These are phyloP conservation scores for Cladosporium sp. DNA, from an alignment of 2,329 filamentous ascomycete genomes.

Conservation along the genomic window DNA sequence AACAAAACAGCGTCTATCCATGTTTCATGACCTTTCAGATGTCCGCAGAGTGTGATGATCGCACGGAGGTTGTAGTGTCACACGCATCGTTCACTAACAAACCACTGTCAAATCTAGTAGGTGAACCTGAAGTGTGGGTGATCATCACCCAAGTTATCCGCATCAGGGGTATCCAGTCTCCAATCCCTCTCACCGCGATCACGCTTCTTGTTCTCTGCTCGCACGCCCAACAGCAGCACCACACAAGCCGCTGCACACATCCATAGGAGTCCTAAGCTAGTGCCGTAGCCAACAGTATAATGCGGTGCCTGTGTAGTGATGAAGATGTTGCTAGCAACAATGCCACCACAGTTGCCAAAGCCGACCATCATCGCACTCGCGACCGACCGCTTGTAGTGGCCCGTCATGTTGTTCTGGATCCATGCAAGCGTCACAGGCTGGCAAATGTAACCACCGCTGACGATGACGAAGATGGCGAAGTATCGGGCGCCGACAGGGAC, in stretches of 20 bases:
- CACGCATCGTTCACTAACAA: background rate
- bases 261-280: conserved; percentile 45
- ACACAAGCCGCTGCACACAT: conserved; percentile 40
- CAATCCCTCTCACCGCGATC: conserved; percentile 45
- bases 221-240: conserved; percentile 38
- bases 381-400: conserved; percentile 56
- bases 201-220: conserved; percentile 44
- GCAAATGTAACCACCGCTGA: conserved; percentile 51
- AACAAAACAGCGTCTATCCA: no score
- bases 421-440: conserved; percentile 55
- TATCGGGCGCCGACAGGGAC: conserved; percentile 50
- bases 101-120: background rate
- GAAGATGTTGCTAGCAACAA: conserved; percentile 52
- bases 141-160: conserved; percentile 49
- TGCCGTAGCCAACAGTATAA: conserved; percentile 49
- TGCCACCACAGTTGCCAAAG: conserved; percentile 49
- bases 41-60: no score
- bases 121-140: conserved; percentile 48
- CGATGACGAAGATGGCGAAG: conserved; percentile 53
- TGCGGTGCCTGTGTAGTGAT: conserved; percentile 44
- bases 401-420: conserved; percentile 55
- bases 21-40: no score
- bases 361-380: conserved; percentile 50
- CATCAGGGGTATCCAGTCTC: conserved; percentile 39
- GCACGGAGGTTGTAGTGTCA: background rate